A percentile compares a stretch with the other conserved stretches of the same genome.
These are phyloP conservation scores for Mucor lusitanicus DNA, from an alignment of 371 early-diverging fungal species.

Conservation along the genomic window DNA sequence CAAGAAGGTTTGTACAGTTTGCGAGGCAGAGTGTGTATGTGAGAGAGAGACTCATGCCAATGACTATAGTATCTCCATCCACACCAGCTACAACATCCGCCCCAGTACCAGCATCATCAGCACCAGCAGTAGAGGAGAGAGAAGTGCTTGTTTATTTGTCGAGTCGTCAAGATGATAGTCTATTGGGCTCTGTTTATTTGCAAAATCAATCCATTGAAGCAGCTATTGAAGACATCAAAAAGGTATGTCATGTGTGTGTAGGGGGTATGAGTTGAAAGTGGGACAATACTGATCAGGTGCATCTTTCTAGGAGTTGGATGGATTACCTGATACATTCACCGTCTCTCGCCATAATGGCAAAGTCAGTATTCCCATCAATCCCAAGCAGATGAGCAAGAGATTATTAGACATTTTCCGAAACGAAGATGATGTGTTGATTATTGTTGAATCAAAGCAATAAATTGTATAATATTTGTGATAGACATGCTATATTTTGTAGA, in stretches of 20 bases:
- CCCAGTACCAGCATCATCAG: neutral
- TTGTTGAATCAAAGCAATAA: conserved; percentile 25
- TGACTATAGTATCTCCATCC: neutral
- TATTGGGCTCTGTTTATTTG: conserved; percentile 58
- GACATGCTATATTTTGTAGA: neutral
- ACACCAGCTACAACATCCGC: neutral
- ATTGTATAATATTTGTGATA: neutral
- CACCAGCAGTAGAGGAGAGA: conserved; percentile 26
- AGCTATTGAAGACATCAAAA: conserved; percentile 43
- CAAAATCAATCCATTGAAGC: conserved; percentile 53
- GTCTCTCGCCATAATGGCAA: conserved; percentile 66
- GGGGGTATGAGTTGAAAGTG: neutral
- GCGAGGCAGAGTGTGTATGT: too few species aligned
- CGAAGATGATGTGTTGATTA: conserved; percentile 56
- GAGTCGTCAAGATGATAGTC: conserved; percentile 41
- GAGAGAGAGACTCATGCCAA: neutral
- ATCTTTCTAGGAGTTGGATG: conserved; percentile 57
- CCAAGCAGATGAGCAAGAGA: conserved; percentile 61
- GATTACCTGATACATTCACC: conserved; percentile 52
- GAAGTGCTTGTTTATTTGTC: conserved; percentile 53
- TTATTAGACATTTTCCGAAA: conserved; percentile 54
- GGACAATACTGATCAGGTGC: neutral
- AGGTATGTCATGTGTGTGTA: conserved; percentile 22
- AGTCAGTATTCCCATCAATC: conserved; percentile 61
- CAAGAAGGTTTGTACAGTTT: neutral